Conservation (phyloP, 202 grass and related monocot species). For the Schoenoplectus triqueter region DNA sequence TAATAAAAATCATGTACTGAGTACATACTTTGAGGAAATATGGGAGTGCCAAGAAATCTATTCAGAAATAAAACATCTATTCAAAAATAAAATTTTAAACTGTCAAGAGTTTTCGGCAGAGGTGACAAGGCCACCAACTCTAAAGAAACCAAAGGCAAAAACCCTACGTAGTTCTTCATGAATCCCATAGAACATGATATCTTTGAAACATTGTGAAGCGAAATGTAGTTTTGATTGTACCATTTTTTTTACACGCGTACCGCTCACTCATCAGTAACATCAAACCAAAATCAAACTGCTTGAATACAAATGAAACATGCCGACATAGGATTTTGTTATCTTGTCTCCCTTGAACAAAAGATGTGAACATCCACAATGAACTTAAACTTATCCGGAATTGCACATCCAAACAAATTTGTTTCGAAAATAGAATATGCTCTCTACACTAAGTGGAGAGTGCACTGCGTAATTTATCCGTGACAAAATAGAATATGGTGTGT, state of each 20-base stretch:
- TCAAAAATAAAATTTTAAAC: no score
- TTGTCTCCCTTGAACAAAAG: conserved; percentile 17
- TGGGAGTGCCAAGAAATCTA: no score
- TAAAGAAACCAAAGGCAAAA: not conserved
- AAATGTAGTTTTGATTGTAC: not conserved
- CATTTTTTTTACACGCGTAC: not conserved
- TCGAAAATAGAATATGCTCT: not conserved
- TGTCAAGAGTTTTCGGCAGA: no score
- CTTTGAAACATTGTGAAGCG: not conserved
- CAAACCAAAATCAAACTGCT: conserved; percentile 14
- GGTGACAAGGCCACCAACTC: not conserved
- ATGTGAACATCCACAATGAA: not conserved
- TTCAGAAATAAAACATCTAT: no score
- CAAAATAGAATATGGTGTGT: conserved; percentile 18
- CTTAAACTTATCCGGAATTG: not conserved
- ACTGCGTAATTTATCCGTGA: conserved; percentile 1
- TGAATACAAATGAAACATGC: not conserved
- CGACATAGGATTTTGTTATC: conserved; percentile 15
- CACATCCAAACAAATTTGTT: not conserved
- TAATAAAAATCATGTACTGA: no score
- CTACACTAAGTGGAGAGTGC: conserved; percentile 13
- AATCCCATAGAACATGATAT: not conserved
- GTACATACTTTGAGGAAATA: no score
- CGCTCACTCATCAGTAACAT: not conserved
- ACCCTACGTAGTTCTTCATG: not conserved